These are phyloP conservation scores for Raffaelea arxii DNA, from an alignment of 2,329 filamentous ascomycete species.

Conservation along the genomic window DNA sequence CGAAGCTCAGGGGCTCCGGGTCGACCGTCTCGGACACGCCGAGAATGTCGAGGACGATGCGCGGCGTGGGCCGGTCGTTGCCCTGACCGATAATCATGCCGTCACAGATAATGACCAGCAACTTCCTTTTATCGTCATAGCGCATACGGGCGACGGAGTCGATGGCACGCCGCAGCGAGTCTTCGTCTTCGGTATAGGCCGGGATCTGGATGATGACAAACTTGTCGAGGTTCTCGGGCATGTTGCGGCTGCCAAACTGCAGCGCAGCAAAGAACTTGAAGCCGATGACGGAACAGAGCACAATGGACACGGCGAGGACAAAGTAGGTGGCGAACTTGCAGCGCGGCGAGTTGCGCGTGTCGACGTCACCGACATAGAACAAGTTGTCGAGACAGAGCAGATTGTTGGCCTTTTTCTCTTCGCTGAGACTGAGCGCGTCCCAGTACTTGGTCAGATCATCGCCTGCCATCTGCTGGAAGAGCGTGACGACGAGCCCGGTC, in stretches of 20 bases:
- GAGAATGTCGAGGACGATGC: slow-evolving; percentile 93
- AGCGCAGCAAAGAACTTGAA: slow-evolving; percentile 97
- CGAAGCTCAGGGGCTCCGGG: slow-evolving; percentile 91
- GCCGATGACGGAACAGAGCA: slow-evolving; percentile 71
- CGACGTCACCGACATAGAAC: slow-evolving; percentile 86
- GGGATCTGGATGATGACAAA: slow-evolving; percentile 98
- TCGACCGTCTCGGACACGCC: slow-evolving; percentile 90
- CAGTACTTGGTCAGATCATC: slow-evolving; percentile 76
- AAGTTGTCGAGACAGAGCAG: slow-evolving; percentile 80
- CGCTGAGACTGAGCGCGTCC: slow-evolving; percentile 52
- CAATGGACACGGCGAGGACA: slow-evolving; percentile 70
- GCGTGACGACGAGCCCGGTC: slow-evolving; percentile 58
- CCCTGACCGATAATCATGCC: slow-evolving; percentile 99
- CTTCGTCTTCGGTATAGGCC: slow-evolving; percentile 96
- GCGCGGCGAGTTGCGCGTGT: slow-evolving; percentile 76
- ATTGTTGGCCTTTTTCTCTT: slow-evolving; percentile 55
- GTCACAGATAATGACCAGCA: slow-evolving; percentile 86
- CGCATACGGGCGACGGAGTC: slow-evolving; percentile 92
- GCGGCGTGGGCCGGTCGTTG: slow-evolving; percentile 89
- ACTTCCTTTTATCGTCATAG: slow-evolving; percentile 97
- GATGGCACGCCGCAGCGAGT: slow-evolving; percentile 90
- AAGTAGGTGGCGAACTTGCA: slow-evolving; percentile 89
- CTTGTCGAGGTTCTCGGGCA: slow-evolving; percentile 94
- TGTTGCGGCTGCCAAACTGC: slow-evolving; percentile 83
- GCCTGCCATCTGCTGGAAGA: slow-evolving; percentile 71